Evolutionary conservation across 352 stramenopile genomes (phyloP).

Genomic region (Paralagenidium karlingii): DNA sequence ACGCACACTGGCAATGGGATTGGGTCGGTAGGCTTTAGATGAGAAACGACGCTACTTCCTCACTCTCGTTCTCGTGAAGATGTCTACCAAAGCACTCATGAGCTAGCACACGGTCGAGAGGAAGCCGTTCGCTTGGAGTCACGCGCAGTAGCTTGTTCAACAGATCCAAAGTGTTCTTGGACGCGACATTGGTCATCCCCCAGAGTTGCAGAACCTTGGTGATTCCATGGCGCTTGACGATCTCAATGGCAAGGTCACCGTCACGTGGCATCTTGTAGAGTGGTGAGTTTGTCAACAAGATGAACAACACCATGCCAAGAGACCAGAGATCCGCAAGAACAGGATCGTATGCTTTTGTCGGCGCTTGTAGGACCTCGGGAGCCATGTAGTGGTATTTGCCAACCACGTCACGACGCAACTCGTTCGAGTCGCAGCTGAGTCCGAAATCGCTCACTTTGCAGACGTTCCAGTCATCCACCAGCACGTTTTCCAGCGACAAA

Average conservation of each 20-base stretch:
- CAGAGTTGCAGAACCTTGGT: conserved; percentile 25
- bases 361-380: conserved; percentile 26
- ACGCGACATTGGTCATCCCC: conserved; percentile 20
- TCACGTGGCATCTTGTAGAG: conserved; percentile 20
- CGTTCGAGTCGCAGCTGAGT: conserved; percentile 20
- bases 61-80: too few relatives aligned
- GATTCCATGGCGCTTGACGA: conserved; percentile 25
- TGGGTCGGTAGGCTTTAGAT: too few relatives aligned
- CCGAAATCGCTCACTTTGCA: conserved; percentile 49
- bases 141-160: conserved; percentile 29
- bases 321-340: conserved; percentile 47
- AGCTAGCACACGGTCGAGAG: conserved; percentile 18
- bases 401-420: too few relatives aligned
- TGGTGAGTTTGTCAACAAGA: conserved; percentile 43
- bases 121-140: conserved; percentile 17
- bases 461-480: conserved; percentile 10
- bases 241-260: conserved; percentile 23
- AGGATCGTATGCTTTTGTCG: conserved; percentile 24
- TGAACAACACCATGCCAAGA: conserved; percentile 47
- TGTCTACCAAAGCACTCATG: too few relatives aligned
- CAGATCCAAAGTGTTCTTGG: conserved; percentile 9
- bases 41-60: too few relatives aligned
- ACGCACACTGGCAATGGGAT: too few relatives aligned
- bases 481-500: conserved; percentile 41
- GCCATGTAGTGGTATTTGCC: conserved; percentile 68